A percentile compares a stretch with the other conserved stretches of the same genome.
Evolutionary conservation across 2,329 filamentous ascomycete species (phyloP).

Genomic region (Bipolaris victoriae): DNA sequence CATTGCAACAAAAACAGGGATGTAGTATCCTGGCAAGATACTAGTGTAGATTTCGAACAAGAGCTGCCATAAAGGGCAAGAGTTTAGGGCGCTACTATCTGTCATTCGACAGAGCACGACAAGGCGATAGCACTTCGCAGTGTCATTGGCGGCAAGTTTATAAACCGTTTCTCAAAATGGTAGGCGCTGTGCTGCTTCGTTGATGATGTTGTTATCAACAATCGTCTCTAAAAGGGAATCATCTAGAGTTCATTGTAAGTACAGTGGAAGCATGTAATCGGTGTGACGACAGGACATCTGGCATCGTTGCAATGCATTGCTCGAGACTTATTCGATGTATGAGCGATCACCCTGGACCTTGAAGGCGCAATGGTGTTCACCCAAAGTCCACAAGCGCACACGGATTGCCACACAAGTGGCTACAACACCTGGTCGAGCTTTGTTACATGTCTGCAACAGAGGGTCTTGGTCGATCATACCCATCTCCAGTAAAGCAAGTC

Average conservation of each 20-base stretch:
- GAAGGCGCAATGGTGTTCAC: slow-evolving; percentile 30
- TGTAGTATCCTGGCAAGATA: slow-evolving; percentile 15
- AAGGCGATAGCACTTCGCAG: slow-evolving; percentile 30
- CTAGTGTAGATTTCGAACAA: neutral
- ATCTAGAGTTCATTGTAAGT: slow-evolving; percentile 21
- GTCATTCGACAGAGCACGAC: slow-evolving; percentile 25
- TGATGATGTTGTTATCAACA: slow-evolving; percentile 19
- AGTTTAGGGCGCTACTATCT: neutral
- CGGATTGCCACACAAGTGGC: slow-evolving; percentile 13
- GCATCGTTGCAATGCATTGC: too few relatives aligned
- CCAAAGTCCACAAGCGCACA: slow-evolving; percentile 19
- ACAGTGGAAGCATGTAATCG: slow-evolving; percentile 25
- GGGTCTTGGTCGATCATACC: slow-evolving; percentile 33
- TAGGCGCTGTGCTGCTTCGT: slow-evolving; percentile 22
- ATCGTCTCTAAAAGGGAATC: slow-evolving; percentile 29
- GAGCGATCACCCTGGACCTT: neutral
- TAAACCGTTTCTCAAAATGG: slow-evolving; percentile 25
- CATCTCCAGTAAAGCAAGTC: slow-evolving; percentile 30
- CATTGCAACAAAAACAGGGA: slow-evolving; percentile 25
- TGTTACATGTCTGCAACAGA: slow-evolving; percentile 12
- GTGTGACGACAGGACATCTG: neutral
- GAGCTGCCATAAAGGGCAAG: neutral
- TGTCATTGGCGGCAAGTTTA: slow-evolving; percentile 24
- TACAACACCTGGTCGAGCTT: slow-evolving; percentile 8
- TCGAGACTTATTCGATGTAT: too few relatives aligned